Evolutionary conservation across 305 asterid species (phyloP), one percentile per base, ranked within the genome.

Genomic region (Salvia sclarea): DNA sequence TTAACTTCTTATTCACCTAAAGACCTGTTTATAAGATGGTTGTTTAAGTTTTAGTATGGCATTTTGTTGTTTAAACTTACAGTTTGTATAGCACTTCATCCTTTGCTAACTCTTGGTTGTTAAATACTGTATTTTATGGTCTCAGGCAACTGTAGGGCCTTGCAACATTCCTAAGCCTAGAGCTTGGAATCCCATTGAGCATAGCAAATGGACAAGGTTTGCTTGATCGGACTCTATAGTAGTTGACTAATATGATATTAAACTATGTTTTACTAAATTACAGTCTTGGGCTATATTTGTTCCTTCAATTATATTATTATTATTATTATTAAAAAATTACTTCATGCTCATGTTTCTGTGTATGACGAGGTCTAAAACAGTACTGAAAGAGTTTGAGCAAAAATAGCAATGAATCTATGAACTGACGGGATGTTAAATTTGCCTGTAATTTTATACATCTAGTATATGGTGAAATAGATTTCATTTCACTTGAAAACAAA

Each of bases 121-220:
- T 72, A 55, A 62, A 68, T 79, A 16, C 45, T 38, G 37, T 70
- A 70, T 71, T 77, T 68, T 75, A 41, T 77, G 78, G 65, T 81
- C 66, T 75, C 91, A 91, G 98, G 98, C 97, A 75, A 84, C 91
- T 65, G 73, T 81, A 58, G 98, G 98, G 66, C 96, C 97, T 59
- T 94, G 97, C 85, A 88, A 87, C 61, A 72, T 79, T 79, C 91
- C 96, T 77, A 91, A 94, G 83, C 98, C 98, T 68, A 86, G 86
- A 82, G 86, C 82, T 44, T 94, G 98, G 98, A 91, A 88, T 82
- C 95, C 98, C 63, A 75, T 89, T 61, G 98, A 94, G 82, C 96
- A 87, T 77, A 86, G 96, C 88, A 94, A 94, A 80, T 91, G 98
- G 98, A 86, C 85, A 72, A 94, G 98, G 96, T 93, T 72, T 76